Conservation (phyloP, 2,329 filamentous ascomycete genomes). For the Triangularia setosa region DNA sequence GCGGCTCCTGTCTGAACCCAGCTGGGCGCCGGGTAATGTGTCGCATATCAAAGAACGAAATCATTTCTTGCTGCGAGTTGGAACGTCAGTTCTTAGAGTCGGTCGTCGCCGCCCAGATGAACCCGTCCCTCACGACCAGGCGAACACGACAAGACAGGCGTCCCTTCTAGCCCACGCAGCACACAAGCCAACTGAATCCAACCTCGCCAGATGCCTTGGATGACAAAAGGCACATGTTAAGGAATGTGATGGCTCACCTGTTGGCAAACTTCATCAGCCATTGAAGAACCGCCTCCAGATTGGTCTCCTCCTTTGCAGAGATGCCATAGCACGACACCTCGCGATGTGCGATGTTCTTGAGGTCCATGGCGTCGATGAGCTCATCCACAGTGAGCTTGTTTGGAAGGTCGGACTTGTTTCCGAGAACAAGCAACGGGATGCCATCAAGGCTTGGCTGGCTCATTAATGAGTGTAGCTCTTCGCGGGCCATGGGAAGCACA, state of each 20-base stretch:
- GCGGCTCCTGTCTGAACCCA: slow-evolving; percentile 14
- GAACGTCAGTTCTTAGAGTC: slow-evolving; percentile 1
- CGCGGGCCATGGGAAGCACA: slow-evolving; percentile 77
- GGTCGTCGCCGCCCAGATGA: not conserved
- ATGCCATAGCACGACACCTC: slow-evolving; percentile 99
- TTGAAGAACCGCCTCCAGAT: slow-evolving; percentile 92
- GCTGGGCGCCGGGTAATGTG: not conserved
- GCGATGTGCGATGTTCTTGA: slow-evolving; percentile 83
- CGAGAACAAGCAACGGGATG: slow-evolving; percentile 89
- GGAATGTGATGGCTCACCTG: slow-evolving; percentile 47
- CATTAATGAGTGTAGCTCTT: slow-evolving; percentile 88
- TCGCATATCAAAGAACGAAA: not conserved
- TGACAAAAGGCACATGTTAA: not conserved
- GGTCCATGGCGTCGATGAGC: slow-evolving; percentile 85
- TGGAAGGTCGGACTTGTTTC: slow-evolving; percentile 96
- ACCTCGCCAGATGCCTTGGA: not conserved
- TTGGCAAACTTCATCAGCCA: slow-evolving; percentile 91
- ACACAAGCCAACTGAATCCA: not conserved
- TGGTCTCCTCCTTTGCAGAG: slow-evolving; percentile 97
- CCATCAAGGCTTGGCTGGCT: slow-evolving; percentile 78
- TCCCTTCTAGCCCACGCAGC: not conserved
- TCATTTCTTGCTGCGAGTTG: slow-evolving; percentile 3
- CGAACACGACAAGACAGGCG: not conserved
- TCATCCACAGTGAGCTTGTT: slow-evolving; percentile 90
- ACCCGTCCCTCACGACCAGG: not conserved